Base-by-base conservation (phyloP, 2,329 filamentous ascomycete species). In the Paramyrothecium roridum region DNA sequence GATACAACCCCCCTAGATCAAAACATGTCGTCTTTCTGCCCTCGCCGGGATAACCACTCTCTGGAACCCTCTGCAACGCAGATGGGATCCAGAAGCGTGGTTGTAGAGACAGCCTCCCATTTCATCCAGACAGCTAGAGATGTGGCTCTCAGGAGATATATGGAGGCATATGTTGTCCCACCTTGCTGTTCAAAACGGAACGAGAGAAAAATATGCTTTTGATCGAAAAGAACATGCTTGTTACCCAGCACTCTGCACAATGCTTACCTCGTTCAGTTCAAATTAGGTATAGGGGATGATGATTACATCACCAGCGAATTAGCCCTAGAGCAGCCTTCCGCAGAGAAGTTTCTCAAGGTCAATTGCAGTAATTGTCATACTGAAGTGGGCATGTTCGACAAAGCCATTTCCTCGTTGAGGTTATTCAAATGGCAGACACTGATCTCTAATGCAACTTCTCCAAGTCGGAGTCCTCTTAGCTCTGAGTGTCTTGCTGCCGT, bases 1-100 rank as follows among this genome's bases (percentile, higher is more conserved):
- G 85, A 88, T 88, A 88, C 85, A 84, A 82, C 74, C 83, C 79
- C 83, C 85, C 85, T 66, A 88, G 63, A 88, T 70, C 57, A 74
- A 83, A 52, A 60, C 57, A 53, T 60, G 61, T 66, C 61, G 57
- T 64, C 49, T 40, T 33, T 19, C 54, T 61, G 62, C 58, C 56
- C 50, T 37, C 48, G 48, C 54, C 64, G 65, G 63, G 62, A 61
- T 61, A 60, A 10, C 55, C 26, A 55, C 52, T 47, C 26, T 58
- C 50, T 45, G 57, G 64, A 69, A 73, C 65, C 70, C 78, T 79
- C 75, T 70, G 63, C 55, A 55, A 40, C 43, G 50, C 43, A 65
- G 73, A 74, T 61, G 78, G 81, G 78, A 77, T 78, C 61, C 59
- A 61, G 52, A 58, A 57, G 54, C 46, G 43, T 52, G 56, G 55